Conservation (phyloP, 2,329 filamentous ascomycete species). For the Cordyceps tenuipes region DNA sequence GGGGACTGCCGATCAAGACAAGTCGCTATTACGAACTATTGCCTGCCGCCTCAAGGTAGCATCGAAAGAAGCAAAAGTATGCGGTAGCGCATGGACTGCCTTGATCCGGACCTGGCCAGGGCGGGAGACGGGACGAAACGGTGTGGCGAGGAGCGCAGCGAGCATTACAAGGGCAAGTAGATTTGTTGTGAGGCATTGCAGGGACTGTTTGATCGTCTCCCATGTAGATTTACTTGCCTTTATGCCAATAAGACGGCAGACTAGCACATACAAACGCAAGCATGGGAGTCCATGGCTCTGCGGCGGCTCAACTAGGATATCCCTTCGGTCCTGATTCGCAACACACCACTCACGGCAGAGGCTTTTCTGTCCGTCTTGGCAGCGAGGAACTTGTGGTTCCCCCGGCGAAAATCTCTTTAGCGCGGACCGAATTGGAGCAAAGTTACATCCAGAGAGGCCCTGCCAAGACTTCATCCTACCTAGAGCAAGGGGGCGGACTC, state of each 20-base stretch:
- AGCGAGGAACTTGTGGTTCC: not conserved
- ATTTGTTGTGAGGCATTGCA: too few relatives aligned
- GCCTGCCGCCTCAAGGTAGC: not conserved
- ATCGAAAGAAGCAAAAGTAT: not conserved
- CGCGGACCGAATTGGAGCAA: not conserved
- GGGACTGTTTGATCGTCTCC: too few relatives aligned
- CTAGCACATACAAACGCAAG: not conserved
- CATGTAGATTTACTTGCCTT: too few relatives aligned
- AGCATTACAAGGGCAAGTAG: too few relatives aligned
- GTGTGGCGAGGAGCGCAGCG: not conserved
- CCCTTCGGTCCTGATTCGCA: not conserved
- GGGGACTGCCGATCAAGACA: not conserved
- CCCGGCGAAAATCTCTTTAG: constrained; percentile 5
- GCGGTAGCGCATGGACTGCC: not conserved
- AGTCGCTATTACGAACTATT: not conserved
- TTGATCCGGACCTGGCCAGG: not conserved
- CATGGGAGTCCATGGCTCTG: not conserved
- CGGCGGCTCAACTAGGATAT: not conserved
- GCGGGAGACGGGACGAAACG: not conserved
- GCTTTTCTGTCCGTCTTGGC: not conserved
- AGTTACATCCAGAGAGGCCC: too few relatives aligned
- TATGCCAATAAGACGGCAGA: too few relatives aligned
- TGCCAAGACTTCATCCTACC: too few relatives aligned
- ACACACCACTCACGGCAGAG: too few relatives aligned
- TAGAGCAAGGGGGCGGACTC: too few relatives aligned